Conservation (phyloP, 352 stramenopile genomes). For the Phytophthora macrochlamydospora region DNA sequence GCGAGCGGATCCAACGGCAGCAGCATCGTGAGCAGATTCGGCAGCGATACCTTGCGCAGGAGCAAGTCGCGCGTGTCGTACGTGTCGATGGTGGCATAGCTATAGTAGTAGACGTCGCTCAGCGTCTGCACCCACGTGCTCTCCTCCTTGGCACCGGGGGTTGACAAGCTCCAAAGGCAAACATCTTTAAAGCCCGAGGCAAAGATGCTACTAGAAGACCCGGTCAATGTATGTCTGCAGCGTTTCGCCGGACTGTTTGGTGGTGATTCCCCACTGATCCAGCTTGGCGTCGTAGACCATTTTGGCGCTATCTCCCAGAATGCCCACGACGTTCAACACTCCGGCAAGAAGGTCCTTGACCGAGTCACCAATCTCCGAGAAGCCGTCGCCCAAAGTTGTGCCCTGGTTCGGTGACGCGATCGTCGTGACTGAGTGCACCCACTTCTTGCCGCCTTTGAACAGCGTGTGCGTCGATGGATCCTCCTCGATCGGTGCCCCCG, state of each 20-base stretch:
- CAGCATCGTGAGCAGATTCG: constrained; percentile 31
- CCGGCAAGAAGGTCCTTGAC: constrained; percentile 33
- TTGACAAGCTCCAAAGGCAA: constrained; percentile 33
- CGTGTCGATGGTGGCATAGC: constrained; percentile 35
- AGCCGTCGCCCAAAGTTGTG: constrained; percentile 38
- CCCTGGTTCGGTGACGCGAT: constrained; percentile 53
- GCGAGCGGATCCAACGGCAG: constrained; percentile 15
- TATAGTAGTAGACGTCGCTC: constrained; percentile 41
- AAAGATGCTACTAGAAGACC: constrained; percentile 42
- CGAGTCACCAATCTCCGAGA: constrained; percentile 34
- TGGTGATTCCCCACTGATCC: constrained; percentile 51
- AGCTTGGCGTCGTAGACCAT: constrained; percentile 47
- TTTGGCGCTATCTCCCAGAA: constrained; percentile 21
- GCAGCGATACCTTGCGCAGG: constrained; percentile 30
- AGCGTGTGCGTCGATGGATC: constrained; percentile 26
- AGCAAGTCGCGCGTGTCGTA: constrained; percentile 16
- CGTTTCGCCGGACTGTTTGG: constrained; percentile 30
- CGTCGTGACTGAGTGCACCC: constrained; percentile 60
- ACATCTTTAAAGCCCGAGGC: constrained; percentile 34
- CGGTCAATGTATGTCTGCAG: constrained; percentile 42
- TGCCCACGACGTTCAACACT: constrained; percentile 29
- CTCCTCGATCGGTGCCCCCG: constrained; percentile 31
- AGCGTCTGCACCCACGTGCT: constrained; percentile 43
- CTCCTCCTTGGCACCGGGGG: constrained; percentile 35
- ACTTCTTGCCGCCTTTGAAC: constrained; percentile 46